Evolutionary conservation across 2,329 filamentous ascomycete species (phyloP), one percentile per base, ranked within the genome.

Genomic region (Sarocladiaceae sp.): DNA sequence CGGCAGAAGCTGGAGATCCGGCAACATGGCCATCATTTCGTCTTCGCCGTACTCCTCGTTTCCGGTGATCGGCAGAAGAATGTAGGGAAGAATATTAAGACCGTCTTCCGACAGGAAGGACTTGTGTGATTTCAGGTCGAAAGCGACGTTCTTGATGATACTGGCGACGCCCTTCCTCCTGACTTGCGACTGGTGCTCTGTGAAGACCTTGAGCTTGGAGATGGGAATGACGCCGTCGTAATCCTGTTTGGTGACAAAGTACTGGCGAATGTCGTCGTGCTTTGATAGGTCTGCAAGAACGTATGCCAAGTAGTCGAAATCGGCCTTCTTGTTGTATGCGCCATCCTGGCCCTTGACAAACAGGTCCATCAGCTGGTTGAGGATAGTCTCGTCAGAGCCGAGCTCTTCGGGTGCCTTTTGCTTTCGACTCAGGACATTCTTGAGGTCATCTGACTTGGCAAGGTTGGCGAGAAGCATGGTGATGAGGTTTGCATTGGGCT

Each of bases 381-480:
- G 82, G 4, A 90, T 85, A 54, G 82, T 77, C 31, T 85, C 79
- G 36, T 90, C 88, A 1, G 83, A 87, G 5, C 82, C 84, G 6
- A 96, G 79, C n/a, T 77, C 76, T 52, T 84, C 80, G 2, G 90
- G 87, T 0, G 86, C 68, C 6, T 79, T 72, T 56, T 90, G 86
- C 62, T 86, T 87, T 52, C 87, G 75, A 4, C 77, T 75, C 11
- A 93, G 69, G 4, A 97, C 74, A 39, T 78, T 78, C 57, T 87
- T 86, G 53, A 96, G 69, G 5, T 77, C 78, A 59, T 93, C 84
- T 55, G 81, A 87, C 71, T 97, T 97, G 54, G 86, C 81, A 51
- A 99, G 76, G 64, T 99, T 99, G 66, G 94, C 91, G 22, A 97
- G 79, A 13, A 99, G 80, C 91, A 97, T 97, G 42, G 90, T 84